phyloP scores from a whole-genome alignment of 1,284 basidiomycete genomes.

The Irpex sp. region DNA sequence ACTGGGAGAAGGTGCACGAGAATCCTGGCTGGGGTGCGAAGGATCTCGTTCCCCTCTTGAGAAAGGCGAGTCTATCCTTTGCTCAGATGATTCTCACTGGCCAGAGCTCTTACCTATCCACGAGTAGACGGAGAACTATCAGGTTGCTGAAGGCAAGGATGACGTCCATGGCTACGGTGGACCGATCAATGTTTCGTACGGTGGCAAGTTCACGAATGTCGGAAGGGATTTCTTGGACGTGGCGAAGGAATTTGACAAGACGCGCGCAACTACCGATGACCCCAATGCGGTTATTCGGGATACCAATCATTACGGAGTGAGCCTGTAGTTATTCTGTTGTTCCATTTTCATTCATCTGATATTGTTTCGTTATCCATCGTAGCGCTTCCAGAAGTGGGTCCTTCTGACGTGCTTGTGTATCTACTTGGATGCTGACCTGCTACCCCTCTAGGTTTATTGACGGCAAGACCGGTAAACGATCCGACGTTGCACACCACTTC shows the following conservation, averaged over 20 bases:
- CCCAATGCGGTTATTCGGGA: conserved; percentile 20
- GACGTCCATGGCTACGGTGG: conserved; percentile 22
- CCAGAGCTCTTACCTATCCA: neutral
- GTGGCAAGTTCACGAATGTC: conserved; percentile 19
- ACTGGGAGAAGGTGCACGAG: conserved; percentile 40
- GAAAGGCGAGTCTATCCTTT: conserved; percentile 13
- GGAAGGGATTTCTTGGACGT: conserved; percentile 20
- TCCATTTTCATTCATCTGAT: neutral
- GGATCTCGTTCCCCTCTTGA: conserved; percentile 36
- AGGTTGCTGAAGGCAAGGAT: conserved; percentile 9
- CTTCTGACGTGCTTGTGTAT: conserved; percentile 23
- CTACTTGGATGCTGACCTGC: neutral
- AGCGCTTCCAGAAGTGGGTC: conserved; percentile 10
- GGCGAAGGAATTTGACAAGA: conserved; percentile 16
- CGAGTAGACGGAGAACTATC: conserved; percentile 16
- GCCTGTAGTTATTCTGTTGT: conserved; percentile 2
- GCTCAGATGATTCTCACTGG: neutral
- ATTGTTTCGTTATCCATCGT: neutral
- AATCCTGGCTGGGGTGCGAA: conserved; percentile 53
- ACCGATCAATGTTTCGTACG: conserved; percentile 25
- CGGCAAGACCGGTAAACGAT: conserved; percentile 47
- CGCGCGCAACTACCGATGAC: conserved; percentile 19
- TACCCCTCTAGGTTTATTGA: conserved; percentile 45
- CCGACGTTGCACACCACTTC: conserved; percentile 54
- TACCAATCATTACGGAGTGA: conserved; percentile 26